Percentiles rank a stretch among this genome's conserved stretches.
Conservation (phyloP, 768 basidiomycete genomes). For the Amanita fuliginea region DNA sequence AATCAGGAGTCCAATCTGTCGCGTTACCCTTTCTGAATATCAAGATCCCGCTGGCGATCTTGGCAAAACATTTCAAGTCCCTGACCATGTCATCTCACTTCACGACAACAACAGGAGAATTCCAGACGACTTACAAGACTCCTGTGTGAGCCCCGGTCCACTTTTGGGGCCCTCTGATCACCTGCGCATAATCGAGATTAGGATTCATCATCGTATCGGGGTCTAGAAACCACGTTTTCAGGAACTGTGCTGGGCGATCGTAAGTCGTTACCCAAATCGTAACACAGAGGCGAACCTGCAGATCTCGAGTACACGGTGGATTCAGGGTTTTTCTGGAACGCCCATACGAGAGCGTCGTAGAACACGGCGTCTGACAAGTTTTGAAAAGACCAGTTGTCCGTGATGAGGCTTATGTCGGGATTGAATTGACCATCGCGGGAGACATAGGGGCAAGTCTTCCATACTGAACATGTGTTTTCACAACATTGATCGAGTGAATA, state of each 20-base stretch:
- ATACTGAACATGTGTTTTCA: conserved; percentile 26
- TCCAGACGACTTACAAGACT: conserved; percentile 30
- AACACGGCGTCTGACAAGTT: conserved; percentile 48
- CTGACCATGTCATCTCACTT: conserved; percentile 16
- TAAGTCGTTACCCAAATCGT: neutral
- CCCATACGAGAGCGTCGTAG: conserved; percentile 49
- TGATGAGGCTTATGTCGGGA: conserved; percentile 46
- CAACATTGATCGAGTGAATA: neutral
- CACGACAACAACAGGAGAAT: neutral
- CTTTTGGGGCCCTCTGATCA: conserved; percentile 29
- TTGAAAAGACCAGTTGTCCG: conserved; percentile 45
- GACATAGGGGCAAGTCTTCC: conserved; percentile 47
- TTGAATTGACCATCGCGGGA: conserved; percentile 52
- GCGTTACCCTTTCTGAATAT: conserved; percentile 39
- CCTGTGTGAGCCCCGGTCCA: conserved; percentile 39
- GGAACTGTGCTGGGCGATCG: conserved; percentile 24
- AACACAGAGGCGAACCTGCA: conserved; percentile 19
- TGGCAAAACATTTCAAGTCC: conserved; percentile 49
- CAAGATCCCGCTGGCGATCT: conserved; percentile 41
- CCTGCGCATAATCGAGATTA: conserved; percentile 47
- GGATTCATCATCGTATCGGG: conserved; percentile 50
- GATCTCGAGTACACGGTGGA: conserved; percentile 25
- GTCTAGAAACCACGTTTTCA: conserved; percentile 54
- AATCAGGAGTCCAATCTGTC: conserved; percentile 40
- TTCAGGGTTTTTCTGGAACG: conserved; percentile 15